Evolutionary conservation across 495 filamentous ascomycete species (phyloP).

Genomic region (Astrothelium subdiscretum): DNA sequence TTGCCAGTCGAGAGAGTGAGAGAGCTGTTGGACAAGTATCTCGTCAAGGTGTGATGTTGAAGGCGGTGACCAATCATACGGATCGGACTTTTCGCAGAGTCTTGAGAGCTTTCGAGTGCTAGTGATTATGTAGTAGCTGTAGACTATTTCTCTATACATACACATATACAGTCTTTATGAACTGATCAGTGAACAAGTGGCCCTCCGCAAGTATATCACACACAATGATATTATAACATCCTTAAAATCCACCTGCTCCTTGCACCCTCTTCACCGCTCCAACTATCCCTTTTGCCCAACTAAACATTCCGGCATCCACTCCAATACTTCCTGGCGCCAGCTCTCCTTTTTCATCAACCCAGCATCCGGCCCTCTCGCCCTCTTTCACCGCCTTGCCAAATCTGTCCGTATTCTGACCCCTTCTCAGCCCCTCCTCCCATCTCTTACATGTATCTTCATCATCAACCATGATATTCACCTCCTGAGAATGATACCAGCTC

Average conservation of each 20-base stretch:
- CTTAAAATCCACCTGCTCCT: constrained; percentile 48
- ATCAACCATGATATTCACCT: constrained; percentile 65
- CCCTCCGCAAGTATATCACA: too few species aligned
- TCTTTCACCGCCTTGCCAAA: constrained; percentile 51
- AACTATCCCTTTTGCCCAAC: constrained; percentile 50
- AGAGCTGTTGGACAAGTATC: constrained; percentile 36
- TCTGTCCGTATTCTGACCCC: constrained; percentile 58
- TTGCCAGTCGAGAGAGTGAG: constrained; percentile 36
- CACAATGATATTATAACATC: too few species aligned
- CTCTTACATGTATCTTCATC: constrained; percentile 42
- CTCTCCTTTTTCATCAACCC: constrained; percentile 45
- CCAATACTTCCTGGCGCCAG: constrained; percentile 50
- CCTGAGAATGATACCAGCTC: constrained; percentile 64
- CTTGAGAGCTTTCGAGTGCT: too few species aligned
- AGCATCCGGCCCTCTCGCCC: constrained; percentile 32
- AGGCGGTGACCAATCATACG: too few species aligned
- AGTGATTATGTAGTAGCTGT: too few species aligned
- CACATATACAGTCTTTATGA: too few species aligned
- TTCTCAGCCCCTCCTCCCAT: constrained; percentile 50
- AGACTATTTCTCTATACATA: too few species aligned
- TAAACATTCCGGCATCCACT: constrained; percentile 43
- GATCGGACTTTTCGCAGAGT: background rate
- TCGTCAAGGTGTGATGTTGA: constrained; percentile 7
- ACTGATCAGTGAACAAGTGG: background rate
- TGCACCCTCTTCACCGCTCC: constrained; percentile 52